Base-by-base conservation (phyloP, 495 filamentous ascomycete genomes). In the Annulohypoxylon stygium region DNA sequence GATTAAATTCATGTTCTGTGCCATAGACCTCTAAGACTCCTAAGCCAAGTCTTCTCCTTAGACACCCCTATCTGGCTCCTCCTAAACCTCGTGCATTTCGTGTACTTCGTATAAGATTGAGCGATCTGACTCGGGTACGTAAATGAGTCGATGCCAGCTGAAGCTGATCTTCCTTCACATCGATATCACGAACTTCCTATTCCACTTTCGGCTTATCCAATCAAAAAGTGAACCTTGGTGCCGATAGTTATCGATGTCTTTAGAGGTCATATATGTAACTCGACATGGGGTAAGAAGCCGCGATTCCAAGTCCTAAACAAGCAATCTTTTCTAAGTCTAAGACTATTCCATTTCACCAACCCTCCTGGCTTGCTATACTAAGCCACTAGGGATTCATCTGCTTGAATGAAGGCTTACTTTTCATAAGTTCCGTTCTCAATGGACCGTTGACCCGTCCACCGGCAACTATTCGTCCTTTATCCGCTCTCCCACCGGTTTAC, bases 191-290 rank as follows among this genome's bases (percentile, higher is more conserved):
- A 26, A 25, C 9, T 14, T 18, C 5, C 53, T 30, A 2, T 37
- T 26, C 23, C 30, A 16, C 26, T 47, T 20, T 33, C 18, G 4
- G 4, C 12, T 23, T 55, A 5, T 7, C 60, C 50, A 61, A 65
- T 57, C 16, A 51, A n/a, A 41, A 18, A 7, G 33, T 34, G 39
- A 37, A 39, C 14, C 2, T 23, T 11, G 9, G 59, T 65, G 11
- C 12, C 18, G 45, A 23, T 76, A 82, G 61, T 58, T 26, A 55
- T 18, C 50, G 41, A 85, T 85, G 83, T 66, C 83, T 69, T 83
- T 97, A 33, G 91, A 95, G 80, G 89, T 88, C 67, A 96, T 97
- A 75, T 97, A 96, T 77, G 85, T 97, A 48, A 90, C 90, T 67
- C 89, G 94, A 18, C 94, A 97, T 81, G 94, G 93, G 71, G 93